Conservation (phyloP, 2,329 filamentous ascomycete genomes). For the Aspergillus sp. region DNA sequence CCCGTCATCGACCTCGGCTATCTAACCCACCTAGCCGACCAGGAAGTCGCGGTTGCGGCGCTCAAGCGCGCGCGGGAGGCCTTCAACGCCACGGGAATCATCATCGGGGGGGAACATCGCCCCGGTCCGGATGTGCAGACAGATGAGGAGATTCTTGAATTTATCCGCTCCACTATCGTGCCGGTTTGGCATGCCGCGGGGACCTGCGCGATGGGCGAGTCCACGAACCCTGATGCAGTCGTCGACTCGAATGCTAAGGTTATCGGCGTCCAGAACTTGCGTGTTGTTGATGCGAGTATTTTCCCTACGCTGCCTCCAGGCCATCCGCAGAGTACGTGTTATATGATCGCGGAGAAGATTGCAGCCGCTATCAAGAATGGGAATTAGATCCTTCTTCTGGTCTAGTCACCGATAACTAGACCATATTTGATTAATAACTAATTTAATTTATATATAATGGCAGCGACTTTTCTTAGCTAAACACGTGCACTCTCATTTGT, state of each 20-base stretch:
- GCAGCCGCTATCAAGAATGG: slow-evolving; percentile 9
- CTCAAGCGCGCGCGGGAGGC: slow-evolving; percentile 44
- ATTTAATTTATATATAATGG: too few species aligned
- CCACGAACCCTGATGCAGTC: slow-evolving; percentile 32
- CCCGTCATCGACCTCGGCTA: slow-evolving; percentile 48
- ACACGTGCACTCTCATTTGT: too few species aligned
- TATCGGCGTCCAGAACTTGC: slow-evolving; percentile 25
- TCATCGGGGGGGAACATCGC: slow-evolving; percentile 30
- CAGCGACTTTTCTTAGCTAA: too few species aligned
- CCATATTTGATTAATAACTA: too few species aligned
- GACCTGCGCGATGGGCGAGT: slow-evolving; percentile 41
- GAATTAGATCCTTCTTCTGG: background rate
- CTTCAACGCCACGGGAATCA: slow-evolving; percentile 25
- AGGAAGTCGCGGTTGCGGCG: slow-evolving; percentile 43
- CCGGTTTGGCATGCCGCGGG: slow-evolving; percentile 36
- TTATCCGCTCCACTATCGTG: slow-evolving; percentile 24
- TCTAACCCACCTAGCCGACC: slow-evolving; percentile 42
- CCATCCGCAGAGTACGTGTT: slow-evolving; percentile 10
- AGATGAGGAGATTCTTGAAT: slow-evolving; percentile 43
- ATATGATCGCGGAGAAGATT: slow-evolving; percentile 16
- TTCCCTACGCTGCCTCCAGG: slow-evolving; percentile 12
- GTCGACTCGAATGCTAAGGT: slow-evolving; percentile 34
- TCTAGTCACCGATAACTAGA: too few species aligned
- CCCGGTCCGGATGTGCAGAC: slow-evolving; percentile 39
- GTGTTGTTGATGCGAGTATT: slow-evolving; percentile 11